A percentile compares a stretch with the other conserved stretches of the same genome.
phyloP scores from a whole-genome alignment of 1,284 basidiomycete genomes.

The Ganoderma sinense region DNA sequence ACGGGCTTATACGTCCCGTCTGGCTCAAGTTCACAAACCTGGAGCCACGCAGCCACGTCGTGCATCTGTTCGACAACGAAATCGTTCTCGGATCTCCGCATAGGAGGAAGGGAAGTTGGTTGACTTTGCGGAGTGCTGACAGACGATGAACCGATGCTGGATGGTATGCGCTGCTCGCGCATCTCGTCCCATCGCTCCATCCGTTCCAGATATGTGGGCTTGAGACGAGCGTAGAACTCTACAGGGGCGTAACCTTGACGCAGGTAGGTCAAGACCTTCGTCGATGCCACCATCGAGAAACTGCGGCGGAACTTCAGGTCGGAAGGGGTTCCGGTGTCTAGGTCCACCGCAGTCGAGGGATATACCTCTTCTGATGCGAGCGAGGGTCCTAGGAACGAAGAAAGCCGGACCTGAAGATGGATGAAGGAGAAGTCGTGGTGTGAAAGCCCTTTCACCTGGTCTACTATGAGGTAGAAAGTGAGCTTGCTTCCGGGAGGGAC shows the following conservation, averaged over 20 bases:
- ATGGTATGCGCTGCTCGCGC: conserved; percentile 67
- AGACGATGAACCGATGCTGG: conserved; percentile 27
- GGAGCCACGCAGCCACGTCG: conserved; percentile 87
- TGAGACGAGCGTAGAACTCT: conserved; percentile 87
- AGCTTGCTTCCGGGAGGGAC: conserved; percentile 80
- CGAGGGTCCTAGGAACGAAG: conserved; percentile 79
- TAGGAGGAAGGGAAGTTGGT: conserved; percentile 62
- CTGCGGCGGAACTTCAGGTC: conserved; percentile 84
- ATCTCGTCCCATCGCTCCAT: conserved; percentile 93
- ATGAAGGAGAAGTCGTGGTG: conserved; percentile 86
- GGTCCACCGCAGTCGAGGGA: conserved; percentile 77
- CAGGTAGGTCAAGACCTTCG: conserved; percentile 78
- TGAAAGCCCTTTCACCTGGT: conserved; percentile 87
- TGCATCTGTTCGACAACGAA: conserved; percentile 91
- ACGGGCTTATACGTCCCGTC: conserved; percentile 88
- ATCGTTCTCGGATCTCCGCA: conserved; percentile 91
- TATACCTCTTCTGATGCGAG: conserved; percentile 83
- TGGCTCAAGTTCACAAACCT: conserved; percentile 87
- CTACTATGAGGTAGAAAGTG: conserved; percentile 83
- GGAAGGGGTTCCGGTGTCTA: conserved; percentile 75
- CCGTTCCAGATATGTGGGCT: conserved; percentile 84
- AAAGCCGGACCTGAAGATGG: conserved; percentile 86
- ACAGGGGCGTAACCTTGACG: conserved; percentile 81
- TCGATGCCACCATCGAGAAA: conserved; percentile 80
- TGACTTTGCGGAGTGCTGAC: conserved; percentile 34